phyloP scores from a whole-genome alignment of 768 basidiomycete genomes.

The Wakefieldia striispora region DNA sequence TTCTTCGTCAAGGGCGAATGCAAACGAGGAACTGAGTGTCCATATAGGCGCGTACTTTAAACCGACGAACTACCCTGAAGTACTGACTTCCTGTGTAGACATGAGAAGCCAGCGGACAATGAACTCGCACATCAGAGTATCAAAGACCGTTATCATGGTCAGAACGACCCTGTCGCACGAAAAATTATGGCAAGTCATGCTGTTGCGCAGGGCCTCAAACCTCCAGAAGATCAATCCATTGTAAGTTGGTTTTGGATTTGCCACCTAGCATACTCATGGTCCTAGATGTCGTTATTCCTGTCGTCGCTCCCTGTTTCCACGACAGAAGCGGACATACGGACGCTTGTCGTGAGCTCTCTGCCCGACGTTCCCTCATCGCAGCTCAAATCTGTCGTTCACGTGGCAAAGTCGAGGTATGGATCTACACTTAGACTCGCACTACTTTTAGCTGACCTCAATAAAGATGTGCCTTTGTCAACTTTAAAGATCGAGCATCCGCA shows the following conservation, averaged over 20 bases:
- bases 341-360: constrained; percentile 65
- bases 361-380: constrained; percentile 61
- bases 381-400: constrained; percentile 82
- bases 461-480: constrained; percentile 96
- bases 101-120: constrained; percentile 84
- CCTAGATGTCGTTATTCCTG: constrained; percentile 82
- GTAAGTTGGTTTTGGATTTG: constrained; percentile 47
- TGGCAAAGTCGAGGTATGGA: constrained; percentile 72
- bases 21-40: constrained; percentile 87
- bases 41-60: constrained; percentile 58
- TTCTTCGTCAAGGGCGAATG: constrained; percentile 97
- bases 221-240: constrained; percentile 85
- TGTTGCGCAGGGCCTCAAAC: constrained; percentile 75
- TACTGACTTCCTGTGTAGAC: constrained; percentile 43
- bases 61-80: neutral
- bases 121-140: constrained; percentile 90
- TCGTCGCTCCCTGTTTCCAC: constrained; percentile 69
- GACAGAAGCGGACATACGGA: constrained; percentile 73
- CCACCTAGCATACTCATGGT: constrained; percentile 1
- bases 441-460: neutral
- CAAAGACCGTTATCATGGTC: constrained; percentile 90
- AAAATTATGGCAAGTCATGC: constrained; percentile 86
- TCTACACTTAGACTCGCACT: neutral
- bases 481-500: constrained; percentile 76
- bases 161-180: constrained; percentile 89